Evolutionary conservation across 2,329 filamentous ascomycete genomes (phyloP).

Genomic region (Aspergillus sp.): DNA sequence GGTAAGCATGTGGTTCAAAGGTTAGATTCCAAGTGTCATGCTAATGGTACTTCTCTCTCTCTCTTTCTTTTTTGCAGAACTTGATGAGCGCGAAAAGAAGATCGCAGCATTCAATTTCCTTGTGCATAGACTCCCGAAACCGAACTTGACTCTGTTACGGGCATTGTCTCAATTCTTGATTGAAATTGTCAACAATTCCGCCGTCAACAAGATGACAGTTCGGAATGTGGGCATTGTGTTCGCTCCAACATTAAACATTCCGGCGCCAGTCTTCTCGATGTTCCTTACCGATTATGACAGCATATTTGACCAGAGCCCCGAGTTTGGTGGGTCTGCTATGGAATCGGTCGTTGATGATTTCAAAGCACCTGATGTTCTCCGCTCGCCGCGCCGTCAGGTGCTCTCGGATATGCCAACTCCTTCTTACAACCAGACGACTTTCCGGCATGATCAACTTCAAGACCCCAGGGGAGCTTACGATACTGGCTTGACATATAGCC

Average conservation of each 20-base stretch:
- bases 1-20: slow-evolving; percentile 34
- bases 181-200: slow-evolving; percentile 82
- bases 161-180: slow-evolving; percentile 85
- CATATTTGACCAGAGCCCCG: slow-evolving; percentile 68
- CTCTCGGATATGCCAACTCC: slow-evolving; percentile 61
- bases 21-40: not conserved
- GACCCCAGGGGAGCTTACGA: slow-evolving; percentile 17
- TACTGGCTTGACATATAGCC: slow-evolving; percentile 47
- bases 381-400: slow-evolving; percentile 59
- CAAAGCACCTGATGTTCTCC: slow-evolving; percentile 51
- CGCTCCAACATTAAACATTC: slow-evolving; percentile 92
- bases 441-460: slow-evolving; percentile 29
- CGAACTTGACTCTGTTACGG: slow-evolving; percentile 74
- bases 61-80: slow-evolving; percentile 45
- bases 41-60: slow-evolving; percentile 6
- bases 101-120: slow-evolving; percentile 68
- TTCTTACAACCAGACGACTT: slow-evolving; percentile 53
- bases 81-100: slow-evolving; percentile 68
- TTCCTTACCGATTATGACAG: slow-evolving; percentile 84
- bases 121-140: slow-evolving; percentile 69
- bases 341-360: slow-evolving; percentile 38
- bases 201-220: slow-evolving; percentile 95
- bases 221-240: slow-evolving; percentile 98
- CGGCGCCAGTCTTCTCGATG: slow-evolving; percentile 85
- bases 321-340: slow-evolving; percentile 33